Percentiles rank a stretch among this genome's conserved stretches.
These are phyloP conservation scores for Rhizopogon rudus DNA, from an alignment of 768 basidiomycete species.

Conservation along the genomic window DNA sequence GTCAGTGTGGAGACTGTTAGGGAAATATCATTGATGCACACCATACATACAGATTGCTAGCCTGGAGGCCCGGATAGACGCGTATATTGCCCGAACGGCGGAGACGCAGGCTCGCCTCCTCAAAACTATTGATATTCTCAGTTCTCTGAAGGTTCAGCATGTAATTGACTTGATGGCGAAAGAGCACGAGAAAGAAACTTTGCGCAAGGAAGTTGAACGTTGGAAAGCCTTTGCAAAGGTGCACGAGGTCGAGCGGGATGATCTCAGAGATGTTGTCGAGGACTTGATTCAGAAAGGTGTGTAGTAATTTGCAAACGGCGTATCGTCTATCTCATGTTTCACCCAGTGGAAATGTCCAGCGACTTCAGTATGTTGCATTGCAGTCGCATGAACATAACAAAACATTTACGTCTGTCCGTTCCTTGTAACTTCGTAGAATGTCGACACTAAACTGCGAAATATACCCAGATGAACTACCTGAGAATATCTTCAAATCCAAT, in stretches of 20 bases:
- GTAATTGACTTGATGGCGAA: constrained; percentile 34
- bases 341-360: constrained; percentile 39
- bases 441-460: constrained; percentile 3
- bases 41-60: constrained; percentile 16
- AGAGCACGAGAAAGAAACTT: constrained; percentile 25
- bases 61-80: constrained; percentile 29
- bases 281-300: constrained; percentile 57
- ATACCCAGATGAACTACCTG: constrained; percentile 15
- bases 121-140: constrained; percentile 46
- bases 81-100: constrained; percentile 34
- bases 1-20: constrained; percentile 11
- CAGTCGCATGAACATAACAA: constrained; percentile 36
- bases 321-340: neutral
- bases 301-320: constrained; percentile 10
- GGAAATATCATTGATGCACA: neutral
- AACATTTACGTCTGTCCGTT: constrained; percentile 36
- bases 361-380: constrained; percentile 44
- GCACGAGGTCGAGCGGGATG: constrained; percentile 45
- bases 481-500: neutral
- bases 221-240: constrained; percentile 26
- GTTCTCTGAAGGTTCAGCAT: constrained; percentile 36
- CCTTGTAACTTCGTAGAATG: constrained; percentile 7
- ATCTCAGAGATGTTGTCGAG: constrained; percentile 48
- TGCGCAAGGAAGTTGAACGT: constrained; percentile 34
- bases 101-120: constrained; percentile 42